Conservation (phyloP, 1,284 basidiomycete species). For the Salmacisia buchloeana region DNA sequence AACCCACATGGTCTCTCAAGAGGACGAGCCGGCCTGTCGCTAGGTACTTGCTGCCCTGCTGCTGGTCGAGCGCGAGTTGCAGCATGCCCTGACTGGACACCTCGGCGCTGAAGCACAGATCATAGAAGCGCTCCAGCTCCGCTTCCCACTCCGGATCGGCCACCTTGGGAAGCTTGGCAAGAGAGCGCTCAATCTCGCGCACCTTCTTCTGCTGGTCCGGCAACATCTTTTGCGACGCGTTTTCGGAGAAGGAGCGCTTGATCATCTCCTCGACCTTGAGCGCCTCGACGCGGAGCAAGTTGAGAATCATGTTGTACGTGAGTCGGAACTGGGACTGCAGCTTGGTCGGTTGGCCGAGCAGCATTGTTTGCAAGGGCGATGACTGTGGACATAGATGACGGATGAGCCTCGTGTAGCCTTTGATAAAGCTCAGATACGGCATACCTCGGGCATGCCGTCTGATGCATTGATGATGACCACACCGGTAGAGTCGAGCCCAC, state of each 20-base stretch:
- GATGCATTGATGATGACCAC: constrained; percentile 80
- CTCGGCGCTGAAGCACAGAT: constrained; percentile 66
- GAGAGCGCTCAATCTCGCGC: constrained; percentile 59
- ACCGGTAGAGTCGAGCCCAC: constrained; percentile 89
- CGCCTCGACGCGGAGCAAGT: constrained; percentile 90
- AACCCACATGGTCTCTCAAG: constrained; percentile 70
- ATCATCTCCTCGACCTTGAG: constrained; percentile 99
- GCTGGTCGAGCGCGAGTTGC: constrained; percentile 61
- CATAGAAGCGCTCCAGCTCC: constrained; percentile 73
- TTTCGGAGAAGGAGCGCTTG: constrained; percentile 97
- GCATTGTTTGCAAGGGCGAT: constrained; percentile 74
- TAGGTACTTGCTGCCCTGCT: constrained; percentile 67
- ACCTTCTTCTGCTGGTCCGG: constrained; percentile 90
- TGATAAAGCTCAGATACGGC: constrained; percentile 24
- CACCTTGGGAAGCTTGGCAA: constrained; percentile 65
- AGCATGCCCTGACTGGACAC: constrained; percentile 65
- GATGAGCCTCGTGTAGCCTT: background rate
- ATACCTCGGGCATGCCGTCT: constrained; percentile 78
- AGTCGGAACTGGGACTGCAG: constrained; percentile 94
- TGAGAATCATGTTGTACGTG: constrained; percentile 99
- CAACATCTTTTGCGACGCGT: constrained; percentile 81
- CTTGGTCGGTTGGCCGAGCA: constrained; percentile 83
- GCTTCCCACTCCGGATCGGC: constrained; percentile 54
- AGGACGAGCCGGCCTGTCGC: constrained; percentile 73
- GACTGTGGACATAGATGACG: constrained; percentile 56